Evolutionary conservation across 768 basidiomycete species (phyloP).

Genomic region (Coprinopsis cinerea): DNA sequence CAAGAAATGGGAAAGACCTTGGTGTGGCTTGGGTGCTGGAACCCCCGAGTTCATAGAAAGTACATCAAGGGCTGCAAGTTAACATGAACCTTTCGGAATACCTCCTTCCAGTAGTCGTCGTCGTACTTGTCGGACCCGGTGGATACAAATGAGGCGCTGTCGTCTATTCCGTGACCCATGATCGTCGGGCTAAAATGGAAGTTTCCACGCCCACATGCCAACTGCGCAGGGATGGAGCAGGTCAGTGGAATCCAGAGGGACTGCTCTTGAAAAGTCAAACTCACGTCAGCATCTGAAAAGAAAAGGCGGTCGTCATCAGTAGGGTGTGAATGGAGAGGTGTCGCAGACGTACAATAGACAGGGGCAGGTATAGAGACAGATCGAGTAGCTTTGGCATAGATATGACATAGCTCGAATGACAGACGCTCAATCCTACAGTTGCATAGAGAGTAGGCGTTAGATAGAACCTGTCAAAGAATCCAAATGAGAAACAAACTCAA

Average conservation of each 20-base stretch:
- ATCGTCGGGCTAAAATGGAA: slow-evolving; percentile 7
- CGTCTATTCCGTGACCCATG: not conserved
- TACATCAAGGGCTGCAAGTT: not conserved
- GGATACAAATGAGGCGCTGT: not conserved
- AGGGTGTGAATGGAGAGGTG: too few species aligned
- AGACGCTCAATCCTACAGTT: slow-evolving; percentile 20
- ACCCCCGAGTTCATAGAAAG: not conserved
- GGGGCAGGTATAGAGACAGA: slow-evolving; percentile 27
- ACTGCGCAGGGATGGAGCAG: not conserved
- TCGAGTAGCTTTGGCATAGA: slow-evolving; percentile 26
- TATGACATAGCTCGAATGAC: slow-evolving; percentile 20
- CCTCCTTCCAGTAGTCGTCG: not conserved
- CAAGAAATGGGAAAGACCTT: too few species aligned
- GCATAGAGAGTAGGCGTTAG: not conserved
- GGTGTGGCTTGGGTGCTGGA: too few species aligned
- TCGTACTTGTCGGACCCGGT: not conserved
- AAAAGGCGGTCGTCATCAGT: too few species aligned
- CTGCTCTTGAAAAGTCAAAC: not conserved
- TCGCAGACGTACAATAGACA: slow-evolving; percentile 23
- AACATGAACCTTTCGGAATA: not conserved
- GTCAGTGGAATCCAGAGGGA: not conserved
- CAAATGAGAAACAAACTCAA: too few species aligned
- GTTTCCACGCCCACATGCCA: slow-evolving; percentile 5
- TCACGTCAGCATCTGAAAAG: slow-evolving; percentile 10
- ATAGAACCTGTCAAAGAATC: not conserved